Evolutionary conservation across 2,329 filamentous ascomycete species (phyloP).

Genomic region (Colletotrichum destructivum): DNA sequence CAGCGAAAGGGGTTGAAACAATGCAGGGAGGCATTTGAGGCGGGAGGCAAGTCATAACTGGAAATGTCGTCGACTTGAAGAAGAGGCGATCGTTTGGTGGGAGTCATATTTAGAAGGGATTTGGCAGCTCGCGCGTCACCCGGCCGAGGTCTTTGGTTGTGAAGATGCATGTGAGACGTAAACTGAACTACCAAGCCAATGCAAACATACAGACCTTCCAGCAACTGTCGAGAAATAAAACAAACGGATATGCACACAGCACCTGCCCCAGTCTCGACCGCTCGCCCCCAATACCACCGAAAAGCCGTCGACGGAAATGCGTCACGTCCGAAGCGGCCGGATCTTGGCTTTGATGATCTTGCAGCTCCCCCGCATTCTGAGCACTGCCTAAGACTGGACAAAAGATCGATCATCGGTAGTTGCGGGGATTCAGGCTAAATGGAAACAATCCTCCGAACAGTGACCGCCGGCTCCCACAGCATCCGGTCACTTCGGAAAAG

Average conservation of each 20-base stretch:
- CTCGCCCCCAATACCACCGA: not conserved
- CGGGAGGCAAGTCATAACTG: not conserved
- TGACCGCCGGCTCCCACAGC: not conserved
- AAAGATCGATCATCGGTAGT: slow-evolving; percentile 15
- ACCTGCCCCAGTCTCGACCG: not conserved
- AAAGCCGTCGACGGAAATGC: slow-evolving; percentile 12
- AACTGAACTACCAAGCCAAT: not conserved
- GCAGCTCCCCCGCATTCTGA: slow-evolving; percentile 22
- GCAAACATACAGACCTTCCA: not conserved
- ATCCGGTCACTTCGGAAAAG: slow-evolving; percentile 29
- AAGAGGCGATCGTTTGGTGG: not conserved
- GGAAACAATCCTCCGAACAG: not conserved
- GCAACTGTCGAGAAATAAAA: not conserved
- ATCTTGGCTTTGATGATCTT: slow-evolving; percentile 10
- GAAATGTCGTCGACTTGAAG: not conserved
- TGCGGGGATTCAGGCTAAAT: slow-evolving; percentile 23
- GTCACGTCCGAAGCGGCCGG: not conserved
- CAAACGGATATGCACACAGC: slow-evolving; percentile 20
- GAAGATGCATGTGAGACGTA: not conserved
- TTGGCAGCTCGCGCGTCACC: too few relatives aligned
- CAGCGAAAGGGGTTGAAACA: slow-evolving; percentile 64
- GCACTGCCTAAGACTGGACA: not conserved
- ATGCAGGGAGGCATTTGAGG: slow-evolving; percentile 44
- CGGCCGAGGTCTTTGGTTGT: not conserved
- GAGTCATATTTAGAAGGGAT: not conserved